Evolutionary conservation across 2,329 filamentous ascomycete genomes (phyloP).

Genomic region (Beauveria brongniartii): DNA sequence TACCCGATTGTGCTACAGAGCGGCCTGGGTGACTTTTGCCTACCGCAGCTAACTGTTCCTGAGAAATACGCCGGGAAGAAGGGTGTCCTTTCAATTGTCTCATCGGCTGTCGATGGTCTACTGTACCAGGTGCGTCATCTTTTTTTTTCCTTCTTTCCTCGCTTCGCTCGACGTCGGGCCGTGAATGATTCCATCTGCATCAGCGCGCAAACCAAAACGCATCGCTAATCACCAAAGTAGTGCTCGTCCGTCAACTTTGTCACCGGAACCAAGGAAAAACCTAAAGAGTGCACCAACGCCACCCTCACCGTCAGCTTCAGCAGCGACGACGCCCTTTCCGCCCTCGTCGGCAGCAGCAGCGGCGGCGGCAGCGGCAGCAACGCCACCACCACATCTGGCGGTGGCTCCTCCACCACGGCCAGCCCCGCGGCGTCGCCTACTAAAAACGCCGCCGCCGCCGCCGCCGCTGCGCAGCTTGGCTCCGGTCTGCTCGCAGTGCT

Average conservation of each 20-base stretch:
- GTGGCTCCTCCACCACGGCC: not conserved
- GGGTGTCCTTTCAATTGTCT: conserved; percentile 46
- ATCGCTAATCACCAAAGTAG: conserved; percentile 22
- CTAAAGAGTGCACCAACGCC: conserved; percentile 28
- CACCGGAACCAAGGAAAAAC: conserved; percentile 25
- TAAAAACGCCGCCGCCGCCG: not conserved
- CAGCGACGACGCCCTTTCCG: conserved; percentile 26
- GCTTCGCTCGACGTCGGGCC: not conserved
- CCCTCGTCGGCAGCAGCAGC: conserved; percentile 21
- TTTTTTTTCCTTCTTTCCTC: not conserved
- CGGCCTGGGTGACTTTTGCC: conserved; percentile 47
- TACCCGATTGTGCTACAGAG: conserved; percentile 46
- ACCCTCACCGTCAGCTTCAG: conserved; percentile 24
- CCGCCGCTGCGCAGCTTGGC: not conserved
- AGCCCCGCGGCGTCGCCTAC: not conserved
- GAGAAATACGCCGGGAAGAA: conserved; percentile 44
- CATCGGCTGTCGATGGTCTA: conserved; percentile 45
- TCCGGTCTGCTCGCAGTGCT: conserved; percentile 3
- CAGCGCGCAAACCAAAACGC: too few species aligned
- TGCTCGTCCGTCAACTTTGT: conserved; percentile 51
- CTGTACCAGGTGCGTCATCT: conserved; percentile 42
- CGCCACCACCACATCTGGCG: not conserved
- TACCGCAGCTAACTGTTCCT: conserved; percentile 40
- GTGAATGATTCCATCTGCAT: too few species aligned
- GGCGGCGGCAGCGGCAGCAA: not conserved